Conservation (phyloP, 2,329 filamentous ascomycete genomes). For the Colletotrichum coccodes region DNA sequence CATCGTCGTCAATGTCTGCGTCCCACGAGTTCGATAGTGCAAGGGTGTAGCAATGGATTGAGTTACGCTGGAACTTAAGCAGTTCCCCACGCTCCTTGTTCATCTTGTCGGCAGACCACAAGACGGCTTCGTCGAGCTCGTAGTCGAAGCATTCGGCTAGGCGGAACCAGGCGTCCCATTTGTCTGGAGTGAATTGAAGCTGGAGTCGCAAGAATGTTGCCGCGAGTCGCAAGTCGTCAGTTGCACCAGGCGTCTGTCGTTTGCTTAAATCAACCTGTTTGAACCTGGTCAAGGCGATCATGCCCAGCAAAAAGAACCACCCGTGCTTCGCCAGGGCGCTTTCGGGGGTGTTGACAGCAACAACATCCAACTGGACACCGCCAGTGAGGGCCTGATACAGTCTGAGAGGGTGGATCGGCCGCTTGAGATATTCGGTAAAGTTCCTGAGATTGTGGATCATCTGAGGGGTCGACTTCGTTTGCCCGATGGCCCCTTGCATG, state of each 20-base stretch:
- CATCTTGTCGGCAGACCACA: conserved; percentile 92
- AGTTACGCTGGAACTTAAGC: conserved; percentile 78
- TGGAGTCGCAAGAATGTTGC: conserved; percentile 84
- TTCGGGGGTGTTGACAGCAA: conserved; percentile 75
- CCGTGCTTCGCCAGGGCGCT: conserved; percentile 80
- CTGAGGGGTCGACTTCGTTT: conserved; percentile 80
- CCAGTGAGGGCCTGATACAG: conserved; percentile 86
- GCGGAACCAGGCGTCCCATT: conserved; percentile 92
- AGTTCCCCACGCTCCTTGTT: conserved; percentile 84
- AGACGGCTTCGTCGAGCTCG: conserved; percentile 85
- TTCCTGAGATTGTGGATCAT: conserved; percentile 90
- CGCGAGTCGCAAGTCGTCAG: conserved; percentile 85
- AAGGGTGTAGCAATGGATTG: conserved; percentile 82
- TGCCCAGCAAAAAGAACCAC: conserved; percentile 92
- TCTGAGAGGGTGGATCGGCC: conserved; percentile 82
- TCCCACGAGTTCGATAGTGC: conserved; percentile 66
- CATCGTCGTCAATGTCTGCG: conserved; percentile 53
- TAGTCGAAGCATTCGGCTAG: conserved; percentile 89
- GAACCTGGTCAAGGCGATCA: conserved; percentile 89
- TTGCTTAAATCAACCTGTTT: conserved; percentile 75
- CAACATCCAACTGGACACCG: conserved; percentile 77
- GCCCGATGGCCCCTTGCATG: conserved; percentile 87
- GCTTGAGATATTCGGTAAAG: conserved; percentile 83
- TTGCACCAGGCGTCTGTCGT: conserved; percentile 80
- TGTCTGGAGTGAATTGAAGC: conserved; percentile 81